Evolutionary conservation across 2,329 filamentous ascomycete species (phyloP).

Genomic region (Fusarium torreyae): DNA sequence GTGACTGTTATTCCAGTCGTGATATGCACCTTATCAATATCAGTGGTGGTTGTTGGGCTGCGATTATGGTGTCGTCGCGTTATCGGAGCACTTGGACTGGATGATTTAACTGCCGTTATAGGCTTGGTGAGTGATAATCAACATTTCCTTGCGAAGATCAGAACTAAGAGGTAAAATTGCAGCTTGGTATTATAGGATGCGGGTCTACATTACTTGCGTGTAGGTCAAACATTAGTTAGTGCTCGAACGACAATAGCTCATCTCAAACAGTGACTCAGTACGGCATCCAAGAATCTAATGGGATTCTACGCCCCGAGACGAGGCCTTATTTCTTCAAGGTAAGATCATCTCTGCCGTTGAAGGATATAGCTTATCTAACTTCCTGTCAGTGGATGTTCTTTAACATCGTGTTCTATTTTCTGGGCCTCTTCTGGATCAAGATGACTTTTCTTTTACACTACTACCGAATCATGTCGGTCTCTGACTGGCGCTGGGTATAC

Average conservation of each 20-base stretch:
- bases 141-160: fast-evolving
- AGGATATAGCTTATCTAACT: not conserved
- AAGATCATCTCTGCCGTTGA: fast-evolving
- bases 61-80: conserved; percentile 27
- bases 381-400: conserved; percentile 27
- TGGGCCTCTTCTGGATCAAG: conserved; percentile 17
- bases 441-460: conserved; percentile 42
- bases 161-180: not conserved
- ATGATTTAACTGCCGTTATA: conserved; percentile 30
- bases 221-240: no score
- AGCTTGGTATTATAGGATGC: conserved; percentile 26
- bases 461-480: conserved; percentile 28
- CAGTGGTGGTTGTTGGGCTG: conserved; percentile 18
- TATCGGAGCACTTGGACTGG: conserved; percentile 7
- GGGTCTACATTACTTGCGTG: conserved; percentile 23
- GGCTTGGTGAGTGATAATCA: conserved; percentile 8
- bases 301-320: conserved; percentile 1
- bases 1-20: conserved; percentile 15
- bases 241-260: not conserved
- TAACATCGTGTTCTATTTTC: conserved; percentile 18
- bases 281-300: conserved; percentile 22
- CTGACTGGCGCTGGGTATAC: conserved; percentile 20
- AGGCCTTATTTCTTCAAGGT: conserved; percentile 21
- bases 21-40: not conserved
- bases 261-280: conserved; percentile 24